phyloP scores from a whole-genome alignment of 2,329 filamentous ascomycete genomes.

The Epichloe bromicola region DNA sequence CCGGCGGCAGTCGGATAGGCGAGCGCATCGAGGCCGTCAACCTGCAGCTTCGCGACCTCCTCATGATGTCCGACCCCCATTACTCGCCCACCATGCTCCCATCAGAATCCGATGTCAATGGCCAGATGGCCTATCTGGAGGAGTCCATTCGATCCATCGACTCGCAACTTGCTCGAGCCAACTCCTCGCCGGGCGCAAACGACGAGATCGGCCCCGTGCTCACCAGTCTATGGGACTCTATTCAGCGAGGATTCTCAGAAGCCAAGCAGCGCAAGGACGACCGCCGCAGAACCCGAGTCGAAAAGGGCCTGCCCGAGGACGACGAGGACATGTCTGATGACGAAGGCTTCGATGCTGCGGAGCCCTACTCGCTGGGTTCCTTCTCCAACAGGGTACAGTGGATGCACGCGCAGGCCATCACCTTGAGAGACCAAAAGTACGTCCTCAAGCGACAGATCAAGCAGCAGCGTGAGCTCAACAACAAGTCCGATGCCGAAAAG shows the following conservation, averaged over 20 bases:
- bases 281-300: slow-evolving; percentile 36
- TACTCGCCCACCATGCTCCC: slow-evolving; percentile 46
- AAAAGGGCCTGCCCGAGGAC: slow-evolving; percentile 40
- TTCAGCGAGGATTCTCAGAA: slow-evolving; percentile 37
- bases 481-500: slow-evolving; percentile 63
- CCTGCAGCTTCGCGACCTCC: slow-evolving; percentile 46
- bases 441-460: slow-evolving; percentile 87
- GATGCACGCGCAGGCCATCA: slow-evolving; percentile 63
- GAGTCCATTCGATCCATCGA: slow-evolving; percentile 41
- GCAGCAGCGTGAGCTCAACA: slow-evolving; percentile 87
- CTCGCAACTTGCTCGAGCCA: slow-evolving; percentile 26
- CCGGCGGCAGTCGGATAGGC: slow-evolving; percentile 25
- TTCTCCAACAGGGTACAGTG: slow-evolving; percentile 71
- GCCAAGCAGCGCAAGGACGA: slow-evolving; percentile 41
- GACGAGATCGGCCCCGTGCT: slow-evolving; percentile 46
- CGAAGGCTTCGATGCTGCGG: slow-evolving; percentile 42
- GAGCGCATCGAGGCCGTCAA: slow-evolving; percentile 50
- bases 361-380: slow-evolving; percentile 57
- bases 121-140: slow-evolving; percentile 57
- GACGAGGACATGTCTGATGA: slow-evolving; percentile 51
- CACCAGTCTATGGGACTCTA: slow-evolving; percentile 42
- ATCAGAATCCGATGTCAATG: slow-evolving; percentile 44
- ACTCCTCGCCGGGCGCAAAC: slow-evolving; percentile 16
- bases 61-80: slow-evolving; percentile 31
- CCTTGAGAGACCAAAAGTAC: slow-evolving; percentile 73